A percentile compares a stretch with the other conserved stretches of the same genome.
These are phyloP conservation scores for Solanum corneliomulleri DNA, from an alignment of 257 asterid species.

Conservation along the genomic window DNA sequence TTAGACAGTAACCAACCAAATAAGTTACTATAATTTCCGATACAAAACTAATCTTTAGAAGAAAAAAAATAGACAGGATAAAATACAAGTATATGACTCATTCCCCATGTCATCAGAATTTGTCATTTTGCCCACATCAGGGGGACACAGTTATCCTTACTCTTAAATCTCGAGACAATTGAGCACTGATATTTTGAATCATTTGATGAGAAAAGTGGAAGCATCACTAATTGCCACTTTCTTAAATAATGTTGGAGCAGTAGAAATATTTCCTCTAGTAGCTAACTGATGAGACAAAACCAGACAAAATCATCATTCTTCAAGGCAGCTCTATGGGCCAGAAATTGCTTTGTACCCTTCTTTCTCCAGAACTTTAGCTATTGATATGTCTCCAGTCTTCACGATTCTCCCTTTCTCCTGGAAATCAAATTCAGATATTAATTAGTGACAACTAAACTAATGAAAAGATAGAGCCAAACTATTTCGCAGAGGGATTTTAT, in stretches of 20 bases:
- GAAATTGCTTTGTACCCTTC: conserved; percentile 78
- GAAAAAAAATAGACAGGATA: neutral
- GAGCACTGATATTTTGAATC: neutral
- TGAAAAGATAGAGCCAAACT: neutral
- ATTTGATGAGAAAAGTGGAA: neutral
- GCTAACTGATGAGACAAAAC: neutral
- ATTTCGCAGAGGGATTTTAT: neutral
- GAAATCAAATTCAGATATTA: neutral
- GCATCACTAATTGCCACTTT: neutral
- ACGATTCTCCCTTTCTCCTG: conserved; percentile 69
- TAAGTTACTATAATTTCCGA: neutral
- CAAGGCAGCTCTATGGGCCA: conserved; percentile 8
- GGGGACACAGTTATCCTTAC: neutral
- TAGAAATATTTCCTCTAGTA: neutral
- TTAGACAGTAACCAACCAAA: neutral
- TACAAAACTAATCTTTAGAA: neutral
- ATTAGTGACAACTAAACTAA: neutral
- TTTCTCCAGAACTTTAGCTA: conserved; percentile 61
- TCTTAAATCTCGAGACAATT: neutral
- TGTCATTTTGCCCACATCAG: neutral
- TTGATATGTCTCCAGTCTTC: conserved; percentile 72
- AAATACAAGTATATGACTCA: neutral
- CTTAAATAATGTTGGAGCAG: neutral
- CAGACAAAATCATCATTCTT: neutral
- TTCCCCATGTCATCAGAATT: neutral